These are phyloP conservation scores for Gynochthodes officinalis DNA, from an alignment of 257 asterid species.

Conservation along the genomic window DNA sequence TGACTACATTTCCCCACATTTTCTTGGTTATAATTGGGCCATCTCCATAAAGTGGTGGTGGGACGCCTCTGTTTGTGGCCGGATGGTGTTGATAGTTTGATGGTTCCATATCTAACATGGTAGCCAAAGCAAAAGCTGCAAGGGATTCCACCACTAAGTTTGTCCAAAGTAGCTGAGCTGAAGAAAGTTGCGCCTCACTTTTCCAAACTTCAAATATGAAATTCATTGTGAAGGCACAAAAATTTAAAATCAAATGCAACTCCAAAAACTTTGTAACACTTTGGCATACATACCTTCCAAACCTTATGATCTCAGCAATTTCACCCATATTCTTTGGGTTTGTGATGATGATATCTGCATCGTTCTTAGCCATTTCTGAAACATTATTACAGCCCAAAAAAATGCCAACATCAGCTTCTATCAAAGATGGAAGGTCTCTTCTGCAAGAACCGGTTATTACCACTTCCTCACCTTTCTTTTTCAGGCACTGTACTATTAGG, in stretches of 20 bases:
- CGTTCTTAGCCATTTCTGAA: slow-evolving; percentile 11
- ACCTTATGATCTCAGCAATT: slow-evolving; percentile 22
- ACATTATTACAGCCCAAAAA: slow-evolving; percentile 14
- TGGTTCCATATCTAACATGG: slow-evolving; percentile 9
- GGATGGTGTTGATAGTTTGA: neutral
- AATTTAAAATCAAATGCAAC: slow-evolving; percentile 31
- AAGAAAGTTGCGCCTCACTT: slow-evolving; percentile 17
- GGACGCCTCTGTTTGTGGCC: neutral
- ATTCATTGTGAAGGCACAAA: slow-evolving; percentile 33
- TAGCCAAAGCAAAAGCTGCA: slow-evolving; percentile 33
- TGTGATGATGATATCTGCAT: slow-evolving; percentile 23
- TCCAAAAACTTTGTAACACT: slow-evolving; percentile 27
- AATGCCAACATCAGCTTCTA: slow-evolving; percentile 44
- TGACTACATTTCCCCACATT: slow-evolving; percentile 27
- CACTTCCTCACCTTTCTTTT: slow-evolving; percentile 25
- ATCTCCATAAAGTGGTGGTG: neutral
- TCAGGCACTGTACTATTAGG: slow-evolving; percentile 31
- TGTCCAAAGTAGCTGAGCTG: slow-evolving; percentile 42
- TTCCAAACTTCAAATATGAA: slow-evolving; percentile 21
- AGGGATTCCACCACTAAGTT: slow-evolving; percentile 29
- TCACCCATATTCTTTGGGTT: slow-evolving; percentile 11
- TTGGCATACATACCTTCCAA: slow-evolving; percentile 31
- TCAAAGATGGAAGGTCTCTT: slow-evolving; percentile 36
- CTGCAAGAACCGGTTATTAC: slow-evolving; percentile 18
- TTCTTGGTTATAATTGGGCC: slow-evolving; percentile 26